Conservation (phyloP, 257 asterid species). For the Cynanchum wilfordii region DNA sequence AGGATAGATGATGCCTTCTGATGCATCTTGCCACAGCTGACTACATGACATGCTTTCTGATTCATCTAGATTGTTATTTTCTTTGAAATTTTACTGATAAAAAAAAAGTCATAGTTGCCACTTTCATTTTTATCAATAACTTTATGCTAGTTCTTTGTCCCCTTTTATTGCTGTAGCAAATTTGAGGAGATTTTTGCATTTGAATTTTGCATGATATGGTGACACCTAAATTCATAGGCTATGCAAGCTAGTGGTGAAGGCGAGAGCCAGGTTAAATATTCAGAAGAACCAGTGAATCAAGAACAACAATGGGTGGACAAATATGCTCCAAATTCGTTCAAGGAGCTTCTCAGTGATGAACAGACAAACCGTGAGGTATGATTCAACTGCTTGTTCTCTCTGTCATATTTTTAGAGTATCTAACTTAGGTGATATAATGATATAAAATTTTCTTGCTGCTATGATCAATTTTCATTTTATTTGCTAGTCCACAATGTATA, state of each 20-base stretch:
- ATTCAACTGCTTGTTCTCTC: constrained; percentile 7
- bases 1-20: constrained; percentile 3
- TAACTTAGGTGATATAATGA: too few relatives aligned
- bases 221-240: constrained; percentile 40
- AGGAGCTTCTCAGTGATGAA: constrained; percentile 97
- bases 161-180: neutral
- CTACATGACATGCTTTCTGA: neutral
- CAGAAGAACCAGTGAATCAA: constrained; percentile 36
- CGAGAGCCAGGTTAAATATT: constrained; percentile 33
- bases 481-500: neutral
- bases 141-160: neutral
- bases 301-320: constrained; percentile 98
- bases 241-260: constrained; percentile 62
- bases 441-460: neutral
- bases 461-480: neutral
- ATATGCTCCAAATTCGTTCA: constrained; percentile 91
- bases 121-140: neutral
- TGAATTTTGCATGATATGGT: neutral
- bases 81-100: neutral
- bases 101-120: neutral
- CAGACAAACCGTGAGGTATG: constrained; percentile 95
- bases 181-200: neutral
- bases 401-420: neutral
- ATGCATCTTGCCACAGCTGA: neutral
- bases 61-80: neutral